phyloP scores from a whole-genome alignment of 1,284 basidiomycete species.

The Rhodotorula mucilaginosa region DNA sequence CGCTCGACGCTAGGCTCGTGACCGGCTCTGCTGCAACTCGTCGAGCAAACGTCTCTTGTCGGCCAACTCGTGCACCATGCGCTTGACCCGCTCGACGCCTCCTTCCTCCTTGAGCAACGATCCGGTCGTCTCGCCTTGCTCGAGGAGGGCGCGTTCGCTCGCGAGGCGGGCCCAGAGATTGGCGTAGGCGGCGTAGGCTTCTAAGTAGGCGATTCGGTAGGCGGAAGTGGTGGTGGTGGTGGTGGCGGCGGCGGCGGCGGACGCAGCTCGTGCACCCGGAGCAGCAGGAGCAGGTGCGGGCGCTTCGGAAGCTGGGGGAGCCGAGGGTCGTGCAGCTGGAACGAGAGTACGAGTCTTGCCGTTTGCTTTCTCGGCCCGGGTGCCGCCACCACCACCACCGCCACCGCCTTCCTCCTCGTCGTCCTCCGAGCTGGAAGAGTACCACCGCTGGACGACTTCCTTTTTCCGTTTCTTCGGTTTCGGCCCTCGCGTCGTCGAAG shows the following conservation, averaged over 20 bases:
- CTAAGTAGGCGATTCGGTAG: neutral
- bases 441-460: constrained; percentile 25
- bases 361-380: neutral
- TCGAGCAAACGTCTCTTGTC: constrained; percentile 1
- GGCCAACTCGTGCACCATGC: constrained; percentile 1
- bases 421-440: constrained; percentile 34
- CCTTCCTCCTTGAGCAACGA: neutral
- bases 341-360: neutral
- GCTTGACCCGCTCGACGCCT: neutral
- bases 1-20: too few species aligned
- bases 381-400: neutral
- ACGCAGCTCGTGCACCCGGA: too few species aligned
- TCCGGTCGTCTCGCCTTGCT: constrained; percentile 1
- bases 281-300: constrained; percentile 1
- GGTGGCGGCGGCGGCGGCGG: too few species aligned
- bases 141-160: constrained; percentile 5
- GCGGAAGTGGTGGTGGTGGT: neutral
- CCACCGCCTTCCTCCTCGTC: neutral
- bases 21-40: neutral
- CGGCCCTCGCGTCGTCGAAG: neutral
- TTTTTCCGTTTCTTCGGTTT: constrained; percentile 17
- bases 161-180: constrained; percentile 9
- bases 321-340: neutral
- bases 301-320: neutral
- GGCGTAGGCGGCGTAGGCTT: constrained; percentile 21